Evolutionary conservation across 129 eudicot genomes (phyloP), one percentile per base, ranked within the genome.

Genomic region (Pulicaria dysenterica): DNA sequence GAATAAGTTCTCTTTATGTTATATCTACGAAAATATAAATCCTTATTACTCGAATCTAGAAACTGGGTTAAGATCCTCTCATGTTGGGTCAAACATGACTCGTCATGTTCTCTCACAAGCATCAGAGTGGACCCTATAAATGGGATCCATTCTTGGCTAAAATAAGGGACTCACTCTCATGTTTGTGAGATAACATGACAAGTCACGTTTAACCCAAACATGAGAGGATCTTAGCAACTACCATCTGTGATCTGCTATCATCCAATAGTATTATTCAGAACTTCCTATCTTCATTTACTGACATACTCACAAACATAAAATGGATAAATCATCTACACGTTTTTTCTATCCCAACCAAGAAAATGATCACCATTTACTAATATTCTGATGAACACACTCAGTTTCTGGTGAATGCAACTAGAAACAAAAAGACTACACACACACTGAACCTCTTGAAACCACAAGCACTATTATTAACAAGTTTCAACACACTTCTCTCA

Each of bases 341-440:
- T 38, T 41, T 17, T 64, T 16, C 3, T 6, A 41, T 70, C 12
- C 51, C 31, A 55, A 41, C 49, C 7, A 42, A 17, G 39, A 50
- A 48, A 74, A 50, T 40, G 51, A 51, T 44, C 78, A 50, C 44
- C 50, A 62, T 62, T 19, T 38, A 3, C 16, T 38, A 40, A 54
- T 42, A 73, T 61, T 41, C 42, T 48, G 8, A 58, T 45, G 58
- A 72, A 58, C 46, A 58, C 43, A 48, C 7, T 61, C 70, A 5
- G 31, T 36, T 60, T 50, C 48, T 50, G 12, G 10, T 11, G 5
- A 55, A 17, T 55, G 24, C 55, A 64, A 64, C 69, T 64, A 3
- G 34, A 69, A 51, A 69, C 11, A 24, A 3, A 38, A 5, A 38
- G 8, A 37, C 50, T 11, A 51, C 47, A 68, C 43, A 58, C 8